phyloP scores from a whole-genome alignment of 306 rosid genomes.

The Datisca glomerata region DNA sequence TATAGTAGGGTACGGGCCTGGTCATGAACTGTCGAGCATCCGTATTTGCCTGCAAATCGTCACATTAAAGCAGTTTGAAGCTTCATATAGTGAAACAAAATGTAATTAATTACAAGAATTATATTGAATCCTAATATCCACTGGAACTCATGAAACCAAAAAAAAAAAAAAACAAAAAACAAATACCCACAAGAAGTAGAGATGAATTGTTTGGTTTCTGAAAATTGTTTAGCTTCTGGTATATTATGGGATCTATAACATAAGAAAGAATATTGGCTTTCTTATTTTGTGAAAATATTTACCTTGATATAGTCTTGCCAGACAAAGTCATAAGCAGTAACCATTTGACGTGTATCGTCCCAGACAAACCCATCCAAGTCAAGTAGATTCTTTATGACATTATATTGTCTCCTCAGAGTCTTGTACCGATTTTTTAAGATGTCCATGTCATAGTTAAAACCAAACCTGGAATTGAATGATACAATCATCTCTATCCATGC shows the following conservation, averaged over 20 bases:
- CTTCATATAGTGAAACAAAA: not conserved
- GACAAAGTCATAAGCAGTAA: slow-evolving; percentile 53
- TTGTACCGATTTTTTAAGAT: slow-evolving; percentile 65
- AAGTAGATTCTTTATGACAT: slow-evolving; percentile 45
- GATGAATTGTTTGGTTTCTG: too few species aligned
- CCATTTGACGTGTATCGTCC: slow-evolving; percentile 74
- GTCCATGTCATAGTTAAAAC: slow-evolving; percentile 52
- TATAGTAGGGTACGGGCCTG: slow-evolving; percentile 55
- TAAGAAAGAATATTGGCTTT: too few species aligned
- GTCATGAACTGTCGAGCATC: slow-evolving; percentile 77
- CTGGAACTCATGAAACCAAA: too few species aligned
- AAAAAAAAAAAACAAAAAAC: too few species aligned
- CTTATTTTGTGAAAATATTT: too few species aligned
- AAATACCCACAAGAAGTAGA: too few species aligned
- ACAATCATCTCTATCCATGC: slow-evolving; percentile 74
- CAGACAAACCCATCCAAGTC: slow-evolving; percentile 61
- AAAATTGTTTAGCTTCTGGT: too few species aligned
- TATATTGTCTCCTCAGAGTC: slow-evolving; percentile 58
- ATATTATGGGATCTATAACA: too few species aligned
- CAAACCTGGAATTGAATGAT: slow-evolving; percentile 54
- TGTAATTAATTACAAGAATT: slow-evolving; percentile 4
- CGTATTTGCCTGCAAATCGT: slow-evolving; percentile 44
- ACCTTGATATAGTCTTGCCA: slow-evolving; percentile 82
- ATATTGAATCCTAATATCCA: too few species aligned
- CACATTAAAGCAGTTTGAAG: slow-evolving; percentile 7